These are phyloP conservation scores for Zea luxurians DNA, from an alignment of 176 grass and related monocot genomes.

Conservation along the genomic window DNA sequence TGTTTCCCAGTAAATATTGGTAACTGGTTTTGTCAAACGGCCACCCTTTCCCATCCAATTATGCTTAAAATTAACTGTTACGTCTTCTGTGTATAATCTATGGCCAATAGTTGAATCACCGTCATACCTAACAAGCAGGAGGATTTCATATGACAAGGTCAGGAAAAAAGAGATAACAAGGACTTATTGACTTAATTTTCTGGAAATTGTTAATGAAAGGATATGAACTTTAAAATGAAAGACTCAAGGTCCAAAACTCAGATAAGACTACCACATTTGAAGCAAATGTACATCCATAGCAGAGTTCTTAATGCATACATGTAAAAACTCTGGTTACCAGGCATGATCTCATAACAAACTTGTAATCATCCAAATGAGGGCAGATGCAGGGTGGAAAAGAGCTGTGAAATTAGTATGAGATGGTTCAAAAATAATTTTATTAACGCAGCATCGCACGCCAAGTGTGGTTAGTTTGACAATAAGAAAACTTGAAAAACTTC, in stretches of 20 bases:
- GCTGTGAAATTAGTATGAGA: not conserved
- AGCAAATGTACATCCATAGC: constrained; percentile 15
- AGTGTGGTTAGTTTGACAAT: not conserved
- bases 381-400: not conserved
- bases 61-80: too few relatives aligned
- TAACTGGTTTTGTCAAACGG: too few relatives aligned
- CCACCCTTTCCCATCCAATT: too few relatives aligned
- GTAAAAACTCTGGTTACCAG: not conserved
- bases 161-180: not conserved
- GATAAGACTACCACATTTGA: constrained; percentile 20
- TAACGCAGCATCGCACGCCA: not conserved
- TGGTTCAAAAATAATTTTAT: not conserved
- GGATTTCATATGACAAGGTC: constrained; percentile 12
- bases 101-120: too few relatives aligned
- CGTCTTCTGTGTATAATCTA: too few relatives aligned
- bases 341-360: not conserved
- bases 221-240: constrained; percentile 27
- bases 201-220: constrained; percentile 16
- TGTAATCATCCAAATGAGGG: not conserved
- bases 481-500: not conserved
- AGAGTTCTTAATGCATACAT: constrained; percentile 9
- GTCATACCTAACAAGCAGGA: constrained; percentile 56
- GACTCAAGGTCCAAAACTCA: not conserved
- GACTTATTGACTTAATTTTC: not conserved
- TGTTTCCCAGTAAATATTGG: too few relatives aligned